Conservation (phyloP, 2,329 filamentous ascomycete species). For the Fusarium sp. region DNA sequence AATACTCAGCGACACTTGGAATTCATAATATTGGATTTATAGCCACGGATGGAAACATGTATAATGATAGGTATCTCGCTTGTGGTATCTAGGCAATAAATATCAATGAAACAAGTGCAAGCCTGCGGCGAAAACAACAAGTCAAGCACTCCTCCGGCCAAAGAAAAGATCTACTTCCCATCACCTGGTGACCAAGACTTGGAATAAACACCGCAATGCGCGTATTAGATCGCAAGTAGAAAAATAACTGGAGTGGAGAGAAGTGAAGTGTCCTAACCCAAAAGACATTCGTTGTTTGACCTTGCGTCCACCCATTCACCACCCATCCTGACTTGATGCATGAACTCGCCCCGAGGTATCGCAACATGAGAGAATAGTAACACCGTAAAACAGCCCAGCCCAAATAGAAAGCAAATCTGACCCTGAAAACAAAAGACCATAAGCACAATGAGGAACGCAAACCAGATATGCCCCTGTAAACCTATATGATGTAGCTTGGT, state of each 20-base stretch:
- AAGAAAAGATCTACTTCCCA: conserved; percentile 28
- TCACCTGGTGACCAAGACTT: conserved; percentile 22
- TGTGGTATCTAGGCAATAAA: conserved; percentile 49
- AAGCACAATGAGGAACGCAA: conserved; percentile 36
- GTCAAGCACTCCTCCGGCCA: conserved; percentile 32
- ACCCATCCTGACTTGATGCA: conserved; percentile 32
- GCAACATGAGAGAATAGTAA: conserved; percentile 45
- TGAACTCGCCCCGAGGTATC: conserved; percentile 44
- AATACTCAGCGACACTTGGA: conserved; percentile 2
- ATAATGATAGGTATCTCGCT: conserved; percentile 45
- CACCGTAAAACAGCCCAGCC: conserved; percentile 31
- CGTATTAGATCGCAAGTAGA: conserved; percentile 30
- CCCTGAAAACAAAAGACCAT: conserved; percentile 20
- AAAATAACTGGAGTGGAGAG: conserved; percentile 36
- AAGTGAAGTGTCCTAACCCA: conserved; percentile 35
- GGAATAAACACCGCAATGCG: conserved; percentile 15
- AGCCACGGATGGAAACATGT: conserved; percentile 31
- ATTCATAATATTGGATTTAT: conserved; percentile 1
- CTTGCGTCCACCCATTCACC: conserved; percentile 37
- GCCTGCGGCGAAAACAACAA: conserved; percentile 49
- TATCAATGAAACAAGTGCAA: conserved; percentile 49
- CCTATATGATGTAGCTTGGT: conserved; percentile 44
- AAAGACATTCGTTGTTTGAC: conserved; percentile 28
- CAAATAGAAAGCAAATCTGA: conserved; percentile 20
- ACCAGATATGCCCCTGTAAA: conserved; percentile 44